These are phyloP conservation scores for Przewalskia tangutica DNA, from an alignment of 257 asterid genomes.

Conservation along the genomic window DNA sequence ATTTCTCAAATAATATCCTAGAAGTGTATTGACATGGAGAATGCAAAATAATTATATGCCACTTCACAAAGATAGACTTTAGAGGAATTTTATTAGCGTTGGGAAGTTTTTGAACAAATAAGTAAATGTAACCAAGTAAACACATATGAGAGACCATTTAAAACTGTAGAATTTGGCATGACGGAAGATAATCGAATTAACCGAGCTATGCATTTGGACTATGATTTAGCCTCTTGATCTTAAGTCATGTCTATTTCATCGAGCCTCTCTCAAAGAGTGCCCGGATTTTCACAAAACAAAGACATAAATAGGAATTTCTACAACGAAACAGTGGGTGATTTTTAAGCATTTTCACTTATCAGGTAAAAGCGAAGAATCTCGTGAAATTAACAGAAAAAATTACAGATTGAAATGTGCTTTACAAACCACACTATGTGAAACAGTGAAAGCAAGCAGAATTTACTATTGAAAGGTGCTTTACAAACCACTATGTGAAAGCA, in stretches of 20 bases:
- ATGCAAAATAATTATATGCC: too few species aligned
- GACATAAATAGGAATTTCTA: neutral
- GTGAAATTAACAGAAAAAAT: neutral
- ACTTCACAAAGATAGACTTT: too few species aligned
- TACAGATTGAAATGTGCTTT: conserved; percentile 20
- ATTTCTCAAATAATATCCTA: too few species aligned
- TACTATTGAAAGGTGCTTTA: conserved; percentile 21
- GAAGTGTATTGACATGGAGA: too few species aligned
- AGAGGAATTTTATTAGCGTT: too few species aligned
- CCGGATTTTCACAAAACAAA: neutral
- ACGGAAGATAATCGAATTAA: neutral
- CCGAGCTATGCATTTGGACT: neutral
- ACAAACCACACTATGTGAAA: conserved; percentile 27
- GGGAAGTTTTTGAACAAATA: neutral
- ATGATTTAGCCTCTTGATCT: neutral
- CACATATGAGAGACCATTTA: too few species aligned
- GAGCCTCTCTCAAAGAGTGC: neutral
- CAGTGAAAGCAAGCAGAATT: conserved; percentile 20
- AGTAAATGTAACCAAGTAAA: neutral
- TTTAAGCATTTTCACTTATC: neutral
- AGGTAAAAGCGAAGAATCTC: neutral
- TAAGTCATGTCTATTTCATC: neutral
- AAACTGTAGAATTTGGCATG: neutral
- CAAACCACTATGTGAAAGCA: conserved; percentile 27
- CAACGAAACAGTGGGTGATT: neutral